Conservation (phyloP, 257 asterid genomes). For the Solanum chmielewskii region DNA sequence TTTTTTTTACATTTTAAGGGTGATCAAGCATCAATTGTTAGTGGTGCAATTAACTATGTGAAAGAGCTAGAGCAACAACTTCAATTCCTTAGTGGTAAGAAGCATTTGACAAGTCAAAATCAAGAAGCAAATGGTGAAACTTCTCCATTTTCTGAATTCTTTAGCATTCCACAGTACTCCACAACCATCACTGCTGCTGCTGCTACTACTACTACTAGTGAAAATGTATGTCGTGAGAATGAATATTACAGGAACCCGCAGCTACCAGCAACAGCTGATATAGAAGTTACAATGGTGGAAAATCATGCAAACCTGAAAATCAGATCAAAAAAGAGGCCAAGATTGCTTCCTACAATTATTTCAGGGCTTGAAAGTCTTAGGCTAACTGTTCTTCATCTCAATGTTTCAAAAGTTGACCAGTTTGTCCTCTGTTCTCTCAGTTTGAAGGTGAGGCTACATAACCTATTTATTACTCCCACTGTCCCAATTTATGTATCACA, state of each 20-base stretch:
- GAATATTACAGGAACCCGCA: background rate
- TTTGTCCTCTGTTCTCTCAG: conserved; percentile 18
- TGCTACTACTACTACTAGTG: background rate
- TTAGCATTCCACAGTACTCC: conserved; percentile 24
- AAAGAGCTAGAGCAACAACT: conserved; percentile 32
- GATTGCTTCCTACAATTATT: conserved; percentile 17
- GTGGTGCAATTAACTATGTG: conserved; percentile 33
- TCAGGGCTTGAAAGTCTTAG: conserved; percentile 20
- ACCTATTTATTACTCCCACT: background rate
- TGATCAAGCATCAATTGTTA: conserved; percentile 37
- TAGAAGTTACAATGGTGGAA: conserved; percentile 38
- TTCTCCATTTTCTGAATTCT: conserved; percentile 25
- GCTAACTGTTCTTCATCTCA: conserved; percentile 29
- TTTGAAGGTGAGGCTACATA: conserved; percentile 14
- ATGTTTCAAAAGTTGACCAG: conserved; percentile 18
- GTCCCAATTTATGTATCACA: background rate
- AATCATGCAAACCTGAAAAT: conserved; percentile 29
- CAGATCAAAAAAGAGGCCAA: conserved; percentile 17
- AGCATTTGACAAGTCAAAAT: background rate
- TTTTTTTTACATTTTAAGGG: conserved; percentile 4
- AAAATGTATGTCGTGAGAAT: background rate
- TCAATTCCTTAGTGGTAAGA: conserved; percentile 18
- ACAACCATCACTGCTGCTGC: background rate
- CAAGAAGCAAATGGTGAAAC: background rate
- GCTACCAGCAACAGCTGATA: conserved; percentile 16